phyloP scores from a whole-genome alignment of 208 protist species.

The Blechomonas ayalai region DNA sequence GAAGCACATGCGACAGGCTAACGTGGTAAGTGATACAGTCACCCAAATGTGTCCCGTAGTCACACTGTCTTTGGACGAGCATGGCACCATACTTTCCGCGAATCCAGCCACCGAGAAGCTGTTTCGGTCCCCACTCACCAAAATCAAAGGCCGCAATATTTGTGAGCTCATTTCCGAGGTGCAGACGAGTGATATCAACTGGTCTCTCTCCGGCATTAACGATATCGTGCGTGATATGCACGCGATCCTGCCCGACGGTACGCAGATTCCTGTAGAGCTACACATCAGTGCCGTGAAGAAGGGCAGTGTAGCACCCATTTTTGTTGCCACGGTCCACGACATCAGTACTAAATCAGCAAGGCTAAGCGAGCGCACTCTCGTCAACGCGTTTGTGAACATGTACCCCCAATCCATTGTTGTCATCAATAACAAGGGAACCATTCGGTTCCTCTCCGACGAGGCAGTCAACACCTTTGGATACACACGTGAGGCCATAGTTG shows the following conservation, averaged over 20 bases:
- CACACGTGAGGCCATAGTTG: conserved; percentile 7
- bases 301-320: not conserved
- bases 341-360: no score
- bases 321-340: not conserved
- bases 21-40: conserved; percentile 6
- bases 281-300: not conserved
- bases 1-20: not conserved
- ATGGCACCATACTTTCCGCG: conserved; percentile 17
- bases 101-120: conserved; percentile 13
- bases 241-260: not conserved
- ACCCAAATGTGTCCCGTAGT: not conserved
- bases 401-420: conserved; percentile 8
- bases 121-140: conserved; percentile 2
- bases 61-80: conserved; percentile 12
- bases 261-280: not conserved
- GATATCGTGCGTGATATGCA: not conserved
- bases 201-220: no score
- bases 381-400: conserved; percentile 1
- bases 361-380: not conserved
- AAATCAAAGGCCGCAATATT: conserved; percentile 1
- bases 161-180: not conserved
- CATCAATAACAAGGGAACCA: conserved; percentile 7
- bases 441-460: conserved; percentile 8
- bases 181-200: no score
- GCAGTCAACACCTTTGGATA: conserved; percentile 19